A percentile compares a stretch with the other conserved stretches of the same genome.
Evolutionary conservation across 441 rosid species (phyloP).

Genomic region (Populus trichocarpa): DNA sequence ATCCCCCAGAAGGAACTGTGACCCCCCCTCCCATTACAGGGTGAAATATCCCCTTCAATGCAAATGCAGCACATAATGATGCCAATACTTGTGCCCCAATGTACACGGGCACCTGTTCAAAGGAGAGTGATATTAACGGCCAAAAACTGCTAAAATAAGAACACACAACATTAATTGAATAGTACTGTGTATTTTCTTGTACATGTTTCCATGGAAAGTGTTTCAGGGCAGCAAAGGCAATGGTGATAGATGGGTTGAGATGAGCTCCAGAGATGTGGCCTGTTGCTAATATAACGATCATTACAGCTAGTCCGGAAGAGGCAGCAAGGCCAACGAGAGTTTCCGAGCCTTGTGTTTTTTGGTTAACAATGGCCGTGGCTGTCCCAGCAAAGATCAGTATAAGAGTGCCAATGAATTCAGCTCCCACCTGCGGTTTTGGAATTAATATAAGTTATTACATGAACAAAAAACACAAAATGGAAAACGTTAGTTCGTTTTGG

Average conservation of each 20-base stretch:
- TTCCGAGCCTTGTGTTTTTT: conserved; percentile 71
- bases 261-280: conserved; percentile 97
- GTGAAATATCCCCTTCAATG: conserved; percentile 57
- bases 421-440: conserved; percentile 57
- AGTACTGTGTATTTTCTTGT: neutral
- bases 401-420: conserved; percentile 81
- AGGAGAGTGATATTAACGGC: neutral
- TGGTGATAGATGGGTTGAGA: conserved; percentile 81
- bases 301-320: conserved; percentile 74
- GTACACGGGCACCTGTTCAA: conserved; percentile 62
- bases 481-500: neutral
- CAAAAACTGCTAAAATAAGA: neutral
- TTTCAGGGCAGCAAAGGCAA: conserved; percentile 70
- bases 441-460: too few species aligned
- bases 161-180: neutral
- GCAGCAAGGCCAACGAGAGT: conserved; percentile 75
- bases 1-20: conserved; percentile 60
- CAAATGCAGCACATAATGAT: conserved; percentile 73
- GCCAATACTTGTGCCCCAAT: conserved; percentile 74
- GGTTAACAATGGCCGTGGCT: conserved; percentile 80
- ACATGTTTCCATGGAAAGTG: conserved; percentile 94
- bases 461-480: neutral
- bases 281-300: conserved; percentile 70
- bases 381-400: conserved; percentile 79
- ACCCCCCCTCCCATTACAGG: conserved; percentile 84